Evolutionary conservation across 2,329 filamentous ascomycete genomes (phyloP).

Genomic region (Calonectria pseudoturangicola): DNA sequence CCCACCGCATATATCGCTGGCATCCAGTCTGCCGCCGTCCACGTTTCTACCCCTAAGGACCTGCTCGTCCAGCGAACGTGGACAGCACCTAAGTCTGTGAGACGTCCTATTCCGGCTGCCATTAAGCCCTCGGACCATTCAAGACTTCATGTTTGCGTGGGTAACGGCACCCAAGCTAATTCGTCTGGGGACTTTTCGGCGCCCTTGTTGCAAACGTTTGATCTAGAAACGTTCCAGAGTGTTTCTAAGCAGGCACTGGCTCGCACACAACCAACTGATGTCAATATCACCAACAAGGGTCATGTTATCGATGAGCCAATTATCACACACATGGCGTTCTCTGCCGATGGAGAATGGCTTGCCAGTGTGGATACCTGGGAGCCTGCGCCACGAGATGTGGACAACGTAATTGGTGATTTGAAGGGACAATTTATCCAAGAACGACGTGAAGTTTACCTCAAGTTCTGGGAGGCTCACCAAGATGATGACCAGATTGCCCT

Average conservation of each 20-base stretch:
- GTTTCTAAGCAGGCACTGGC: slow-evolving; percentile 91
- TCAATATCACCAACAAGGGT: slow-evolving; percentile 84
- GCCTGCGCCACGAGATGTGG: slow-evolving; percentile 81
- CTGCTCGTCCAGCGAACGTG: slow-evolving; percentile 72
- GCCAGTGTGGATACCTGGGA: slow-evolving; percentile 95
- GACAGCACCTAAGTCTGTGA: slow-evolving; percentile 64
- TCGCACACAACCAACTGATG: slow-evolving; percentile 88
- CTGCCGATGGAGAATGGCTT: slow-evolving; percentile 89
- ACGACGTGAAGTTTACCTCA: slow-evolving; percentile 85
- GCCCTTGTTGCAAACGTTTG: slow-evolving; percentile 86
- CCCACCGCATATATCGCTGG: slow-evolving; percentile 90
- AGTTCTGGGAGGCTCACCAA: slow-evolving; percentile 87
- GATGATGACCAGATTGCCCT: slow-evolving; percentile 79
- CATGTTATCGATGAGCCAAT: slow-evolving; percentile 85
- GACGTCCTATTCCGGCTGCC: slow-evolving; percentile 73
- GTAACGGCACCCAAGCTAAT: slow-evolving; percentile 75
- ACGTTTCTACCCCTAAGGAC: slow-evolving; percentile 70
- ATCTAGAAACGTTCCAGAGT: slow-evolving; percentile 86
- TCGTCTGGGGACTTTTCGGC: slow-evolving; percentile 71
- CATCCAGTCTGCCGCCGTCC: slow-evolving; percentile 80
- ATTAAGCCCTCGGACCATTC: slow-evolving; percentile 78
- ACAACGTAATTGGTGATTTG: slow-evolving; percentile 62
- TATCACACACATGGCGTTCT: slow-evolving; percentile 84
- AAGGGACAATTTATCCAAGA: slow-evolving; percentile 69
- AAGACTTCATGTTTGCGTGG: slow-evolving; percentile 81